Base-by-base conservation (phyloP, 768 basidiomycete species). In the Daedalea quercina region DNA sequence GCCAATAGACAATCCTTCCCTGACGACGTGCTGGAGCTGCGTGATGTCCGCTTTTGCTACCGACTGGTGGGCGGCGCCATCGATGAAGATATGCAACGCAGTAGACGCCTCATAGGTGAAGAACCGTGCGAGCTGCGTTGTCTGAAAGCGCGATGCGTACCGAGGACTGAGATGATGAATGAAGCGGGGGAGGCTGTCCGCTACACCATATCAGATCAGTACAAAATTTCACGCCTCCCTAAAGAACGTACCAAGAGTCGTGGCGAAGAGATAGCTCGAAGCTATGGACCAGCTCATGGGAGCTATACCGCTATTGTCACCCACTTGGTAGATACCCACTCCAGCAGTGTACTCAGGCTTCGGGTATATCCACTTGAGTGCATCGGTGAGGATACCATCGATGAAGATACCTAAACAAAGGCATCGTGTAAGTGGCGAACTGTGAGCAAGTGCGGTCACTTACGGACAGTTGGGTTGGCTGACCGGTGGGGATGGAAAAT, bases 101-200 rank as follows among this genome's bases (percentile, higher is more conserved):
- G 90, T 90, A 3, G 85, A 81, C 0, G 87, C 87, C 58, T 90
- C 87, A 65, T 93, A 94, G 0, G 90, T 94, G 45, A 93, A 70
- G 64, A 91, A 91, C 43, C 79, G 83, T 57, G 82, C 72, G 33
- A 92, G 75, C 2, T 77, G 64, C 9, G 74, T 76, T 45, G 90
- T 86, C 63, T 90, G 90, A 65, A 91, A 90, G 42, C 81, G 82
- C 20, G 81, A 84, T 1, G 74, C 73, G 54, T 93, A 93, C 42
- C 84, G 79, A 9, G 90, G 90, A 3, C 90, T 87, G 11, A 94
- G 79, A 59, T 90, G 87, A 61, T 92, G 85, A 33, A 90, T 76
- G 43, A 93, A 76, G 15, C 86, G 78, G 6, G 83, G 81, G 3
- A 90, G 64, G 54, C 88, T 87, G 49, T 90, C 84, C 15, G 73